phyloP scores from a whole-genome alignment of 129 eudicot species.

The Artemisia annua region DNA sequence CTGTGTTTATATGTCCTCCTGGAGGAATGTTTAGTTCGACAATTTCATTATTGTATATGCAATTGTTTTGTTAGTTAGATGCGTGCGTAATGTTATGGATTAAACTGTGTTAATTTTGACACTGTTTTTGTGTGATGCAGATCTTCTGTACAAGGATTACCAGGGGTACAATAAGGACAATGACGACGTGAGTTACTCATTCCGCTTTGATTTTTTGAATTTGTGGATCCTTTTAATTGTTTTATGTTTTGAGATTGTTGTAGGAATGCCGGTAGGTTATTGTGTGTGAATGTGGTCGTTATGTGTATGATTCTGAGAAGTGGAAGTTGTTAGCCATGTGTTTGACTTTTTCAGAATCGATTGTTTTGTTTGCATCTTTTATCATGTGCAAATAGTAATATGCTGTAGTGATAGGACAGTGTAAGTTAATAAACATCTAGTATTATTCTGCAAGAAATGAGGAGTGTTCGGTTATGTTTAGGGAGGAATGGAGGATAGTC shows the following conservation, averaged over 20 bases:
- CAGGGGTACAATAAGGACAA: slow-evolving; percentile 77
- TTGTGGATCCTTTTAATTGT: slow-evolving; percentile 30
- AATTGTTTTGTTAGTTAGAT: no score
- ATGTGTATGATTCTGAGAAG: background rate
- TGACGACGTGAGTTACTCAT: slow-evolving; percentile 70
- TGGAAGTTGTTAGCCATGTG: background rate
- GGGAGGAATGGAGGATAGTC: no score
- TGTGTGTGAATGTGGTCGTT: slow-evolving; percentile 11
- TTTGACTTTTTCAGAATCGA: no score
- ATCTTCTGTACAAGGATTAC: slow-evolving; percentile 84
- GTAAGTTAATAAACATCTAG: no score
- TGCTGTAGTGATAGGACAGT: no score
- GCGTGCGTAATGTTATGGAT: background rate
- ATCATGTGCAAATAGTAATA: no score
- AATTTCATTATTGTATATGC: no score
- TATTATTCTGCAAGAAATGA: no score
- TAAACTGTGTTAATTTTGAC: background rate
- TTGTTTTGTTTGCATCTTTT: no score
- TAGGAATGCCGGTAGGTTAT: slow-evolving; percentile 1
- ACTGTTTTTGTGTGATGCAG: slow-evolving; percentile 37
- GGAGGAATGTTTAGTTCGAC: no score
- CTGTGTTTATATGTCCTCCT: no score
- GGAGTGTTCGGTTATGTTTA: no score
- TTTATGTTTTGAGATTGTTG: slow-evolving; percentile 19
- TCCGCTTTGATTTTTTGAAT: background rate